Conservation (phyloP, 2,329 filamentous ascomycete species). For the Fusarium sp. region DNA sequence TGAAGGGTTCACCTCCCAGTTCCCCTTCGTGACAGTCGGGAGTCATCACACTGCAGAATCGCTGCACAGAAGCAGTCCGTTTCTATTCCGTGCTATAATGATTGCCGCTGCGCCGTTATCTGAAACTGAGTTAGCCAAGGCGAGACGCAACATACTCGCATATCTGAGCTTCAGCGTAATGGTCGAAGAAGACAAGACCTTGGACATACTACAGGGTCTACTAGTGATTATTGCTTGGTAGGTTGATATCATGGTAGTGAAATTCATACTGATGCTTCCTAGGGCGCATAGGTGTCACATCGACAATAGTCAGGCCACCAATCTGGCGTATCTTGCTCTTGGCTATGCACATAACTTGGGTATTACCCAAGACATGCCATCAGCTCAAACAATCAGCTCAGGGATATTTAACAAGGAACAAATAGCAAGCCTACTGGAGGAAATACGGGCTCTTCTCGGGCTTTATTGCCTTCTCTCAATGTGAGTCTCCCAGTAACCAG, state of each 20-base stretch:
- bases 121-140: constrained; percentile 47
- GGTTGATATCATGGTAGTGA: not conserved
- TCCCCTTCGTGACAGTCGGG: constrained; percentile 51
- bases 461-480: constrained; percentile 52
- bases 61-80: constrained; percentile 48
- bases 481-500: constrained; percentile 38
- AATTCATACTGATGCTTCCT: not conserved
- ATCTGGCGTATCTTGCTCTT: constrained; percentile 52
- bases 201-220: constrained; percentile 59
- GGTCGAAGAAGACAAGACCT: constrained; percentile 50
- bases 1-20: constrained; percentile 46
- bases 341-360: constrained; percentile 54
- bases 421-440: constrained; percentile 47
- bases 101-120: constrained; percentile 48
- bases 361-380: constrained; percentile 39
- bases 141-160: constrained; percentile 52
- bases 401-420: constrained; percentile 25
- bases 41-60: constrained; percentile 43
- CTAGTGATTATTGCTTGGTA: constrained; percentile 58
- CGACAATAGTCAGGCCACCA: constrained; percentile 48
- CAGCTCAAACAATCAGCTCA: constrained; percentile 3
- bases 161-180: constrained; percentile 55
- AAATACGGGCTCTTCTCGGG: constrained; percentile 51
- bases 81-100: constrained; percentile 52
- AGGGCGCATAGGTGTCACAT: constrained; percentile 51